Evolutionary conservation across 306 rosid species (phyloP), one percentile per base, ranked within the genome.

Genomic region (Vigna hirtella): DNA sequence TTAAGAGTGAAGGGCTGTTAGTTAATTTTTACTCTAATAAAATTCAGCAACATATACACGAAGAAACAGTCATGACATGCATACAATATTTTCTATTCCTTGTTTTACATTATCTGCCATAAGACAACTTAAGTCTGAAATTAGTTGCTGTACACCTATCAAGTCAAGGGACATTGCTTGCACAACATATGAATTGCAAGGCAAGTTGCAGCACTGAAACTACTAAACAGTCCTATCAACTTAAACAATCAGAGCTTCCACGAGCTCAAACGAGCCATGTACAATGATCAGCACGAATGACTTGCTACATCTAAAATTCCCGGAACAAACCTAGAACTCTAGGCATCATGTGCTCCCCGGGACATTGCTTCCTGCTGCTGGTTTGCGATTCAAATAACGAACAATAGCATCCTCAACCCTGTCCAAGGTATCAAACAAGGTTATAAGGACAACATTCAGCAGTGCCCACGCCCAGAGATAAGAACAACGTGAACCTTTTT

Each of bases 201-300:
- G 49, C 15, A 64, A 64, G 50, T 17, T 40, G 70, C 70, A 38
- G 28, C 16, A 18, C 70, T 38, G n/a, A 18, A 40, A 18, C 30
- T 66, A 67, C 30, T 71, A 82, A 52, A 34, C 79, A 79, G 63
- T 83, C 71, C 49, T 77, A 24, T 57, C 72, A 68, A 72, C 72
- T 73, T 48, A 85, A 79, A 66, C 45, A 40, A 51, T 38, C 66
- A 72, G 82, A 47, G 82, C 79, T 59, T 69, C 73, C 68, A 75
- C 40, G 51, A 51, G 74, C 34, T 64, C 73, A 22, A 17, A 10
- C 0, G 14, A 47, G 59, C 43, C 74, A 69, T 69, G 12, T 36
- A 49, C 18, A 64, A 45, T 53, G 58, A 58, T 78, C 82, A 53
- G 64, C 70, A 79, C 43, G 65, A 38, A 56, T 49, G 26, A 48